These are phyloP conservation scores for Huntiella bhutanensis DNA, from an alignment of 2,329 filamentous ascomycete genomes.

Conservation along the genomic window DNA sequence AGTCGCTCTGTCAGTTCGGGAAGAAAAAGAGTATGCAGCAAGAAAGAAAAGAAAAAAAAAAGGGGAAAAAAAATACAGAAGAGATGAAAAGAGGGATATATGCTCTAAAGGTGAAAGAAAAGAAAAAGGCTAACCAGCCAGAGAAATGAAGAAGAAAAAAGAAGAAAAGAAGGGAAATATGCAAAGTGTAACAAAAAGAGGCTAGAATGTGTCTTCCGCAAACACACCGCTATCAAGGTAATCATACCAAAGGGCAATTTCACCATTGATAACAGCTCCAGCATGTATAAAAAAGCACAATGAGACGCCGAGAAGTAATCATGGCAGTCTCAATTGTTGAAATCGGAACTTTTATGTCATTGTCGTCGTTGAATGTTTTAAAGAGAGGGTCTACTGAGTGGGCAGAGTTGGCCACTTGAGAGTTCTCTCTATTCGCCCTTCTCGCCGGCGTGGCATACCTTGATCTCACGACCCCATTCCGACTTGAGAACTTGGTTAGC, in stretches of 20 bases:
- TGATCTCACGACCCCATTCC: conserved; percentile 96
- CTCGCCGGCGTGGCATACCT: conserved; percentile 87
- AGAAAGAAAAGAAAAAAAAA: conserved; percentile 13
- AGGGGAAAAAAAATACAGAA: conserved; percentile 2
- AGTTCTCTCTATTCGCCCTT: conserved; percentile 45
- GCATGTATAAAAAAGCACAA: too few species aligned
- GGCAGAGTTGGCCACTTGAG: not conserved
- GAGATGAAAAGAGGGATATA: not conserved
- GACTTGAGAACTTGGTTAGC: conserved; percentile 94
- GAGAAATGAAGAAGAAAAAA: conserved; percentile 1
- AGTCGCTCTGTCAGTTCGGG: conserved; percentile 12
- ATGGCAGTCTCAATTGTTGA: not conserved
- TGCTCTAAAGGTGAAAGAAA: not conserved
- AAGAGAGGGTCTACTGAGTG: not conserved
- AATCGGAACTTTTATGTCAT: conserved; percentile 1
- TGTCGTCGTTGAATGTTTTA: not conserved
- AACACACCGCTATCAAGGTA: too few species aligned
- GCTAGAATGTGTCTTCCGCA: not conserved
- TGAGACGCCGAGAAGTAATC: too few species aligned
- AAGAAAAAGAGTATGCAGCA: conserved; percentile 12
- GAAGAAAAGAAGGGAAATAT: not conserved
- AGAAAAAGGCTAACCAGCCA: not conserved
- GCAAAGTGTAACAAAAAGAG: not conserved
- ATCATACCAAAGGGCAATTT: too few species aligned
- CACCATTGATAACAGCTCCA: too few species aligned